These are phyloP conservation scores for Miscanthus lutarioriparius DNA, from an alignment of 176 grass and related monocot species.

Conservation along the genomic window DNA sequence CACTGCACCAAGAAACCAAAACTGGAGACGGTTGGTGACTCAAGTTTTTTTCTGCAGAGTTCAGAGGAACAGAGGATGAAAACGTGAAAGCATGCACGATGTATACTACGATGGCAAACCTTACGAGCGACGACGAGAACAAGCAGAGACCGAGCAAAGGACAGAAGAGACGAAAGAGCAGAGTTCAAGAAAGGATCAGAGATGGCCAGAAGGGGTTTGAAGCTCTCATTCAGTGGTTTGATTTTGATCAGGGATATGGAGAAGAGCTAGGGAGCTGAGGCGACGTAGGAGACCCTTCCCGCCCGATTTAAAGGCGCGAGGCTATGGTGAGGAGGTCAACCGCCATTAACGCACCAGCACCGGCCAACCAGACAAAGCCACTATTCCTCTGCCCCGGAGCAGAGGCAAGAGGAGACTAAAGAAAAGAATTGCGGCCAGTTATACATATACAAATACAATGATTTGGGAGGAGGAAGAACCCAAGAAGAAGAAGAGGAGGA, in stretches of 20 bases:
- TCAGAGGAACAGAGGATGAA: background rate
- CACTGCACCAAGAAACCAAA: background rate
- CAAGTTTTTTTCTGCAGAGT: background rate
- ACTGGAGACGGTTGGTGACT: background rate
- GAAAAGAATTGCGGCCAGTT: background rate
- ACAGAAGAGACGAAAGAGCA: background rate
- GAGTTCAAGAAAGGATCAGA: background rate
- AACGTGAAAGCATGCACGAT: background rate
- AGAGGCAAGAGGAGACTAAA: background rate
- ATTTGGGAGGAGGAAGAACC: background rate
- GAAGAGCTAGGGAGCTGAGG: background rate
- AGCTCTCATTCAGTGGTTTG: background rate
- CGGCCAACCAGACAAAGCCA: conserved; percentile 33
- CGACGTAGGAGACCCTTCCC: conserved; percentile 27
- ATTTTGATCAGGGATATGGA: background rate
- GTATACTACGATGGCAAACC: background rate
- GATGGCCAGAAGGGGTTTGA: background rate
- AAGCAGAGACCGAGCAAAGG: background rate
- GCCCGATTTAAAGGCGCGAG: conserved; percentile 39
- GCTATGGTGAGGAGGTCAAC: background rate
- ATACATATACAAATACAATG: background rate
- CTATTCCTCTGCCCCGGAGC: background rate
- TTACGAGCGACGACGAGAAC: background rate
- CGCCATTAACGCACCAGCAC: conserved; percentile 45
- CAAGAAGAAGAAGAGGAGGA: too few relatives aligned